Conservation (phyloP, 73 alveolate genomes). For the Paramecium octaurelia region DNA sequence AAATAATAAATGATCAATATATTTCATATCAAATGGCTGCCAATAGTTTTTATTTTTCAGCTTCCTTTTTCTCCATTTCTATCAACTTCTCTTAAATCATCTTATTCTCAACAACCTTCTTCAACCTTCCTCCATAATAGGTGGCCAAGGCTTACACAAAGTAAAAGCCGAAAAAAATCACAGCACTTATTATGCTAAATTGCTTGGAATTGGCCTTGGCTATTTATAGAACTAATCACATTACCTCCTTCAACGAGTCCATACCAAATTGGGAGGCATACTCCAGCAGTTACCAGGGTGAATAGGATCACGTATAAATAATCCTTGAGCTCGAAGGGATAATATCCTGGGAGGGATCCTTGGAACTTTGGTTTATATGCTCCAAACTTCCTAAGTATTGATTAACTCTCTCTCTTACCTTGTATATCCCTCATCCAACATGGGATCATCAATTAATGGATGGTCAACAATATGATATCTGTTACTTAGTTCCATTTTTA, state of each 20-base stretch:
- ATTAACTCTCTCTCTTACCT: background rate
- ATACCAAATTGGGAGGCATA: background rate
- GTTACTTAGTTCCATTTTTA: background rate
- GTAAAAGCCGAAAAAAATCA: background rate
- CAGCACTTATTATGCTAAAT: background rate
- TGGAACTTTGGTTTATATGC: slow-evolving; percentile 4
- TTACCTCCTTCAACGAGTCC: slow-evolving; percentile 26
- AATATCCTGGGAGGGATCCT: slow-evolving; percentile 30
- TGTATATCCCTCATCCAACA: slow-evolving; percentile 42
- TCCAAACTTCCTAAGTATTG: background rate
- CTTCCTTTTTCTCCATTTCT: slow-evolving; percentile 19
- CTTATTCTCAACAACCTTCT: background rate
- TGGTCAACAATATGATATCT: background rate
- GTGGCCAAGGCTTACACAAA: background rate
- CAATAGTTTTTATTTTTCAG: background rate
- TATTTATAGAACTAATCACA: background rate
- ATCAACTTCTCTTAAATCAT: slow-evolving; percentile 16
- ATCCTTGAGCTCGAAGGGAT: slow-evolving; percentile 7
- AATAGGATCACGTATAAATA: background rate
- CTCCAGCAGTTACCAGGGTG: background rate
- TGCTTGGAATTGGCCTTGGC: background rate
- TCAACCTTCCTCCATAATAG: slow-evolving; percentile 21
- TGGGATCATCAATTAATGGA: background rate
- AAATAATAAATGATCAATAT: background rate
- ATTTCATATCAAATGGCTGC: slow-evolving; percentile 13